Evolutionary conservation across 257 asterid species (phyloP).

Genomic region (Thymus mandschuricus): DNA sequence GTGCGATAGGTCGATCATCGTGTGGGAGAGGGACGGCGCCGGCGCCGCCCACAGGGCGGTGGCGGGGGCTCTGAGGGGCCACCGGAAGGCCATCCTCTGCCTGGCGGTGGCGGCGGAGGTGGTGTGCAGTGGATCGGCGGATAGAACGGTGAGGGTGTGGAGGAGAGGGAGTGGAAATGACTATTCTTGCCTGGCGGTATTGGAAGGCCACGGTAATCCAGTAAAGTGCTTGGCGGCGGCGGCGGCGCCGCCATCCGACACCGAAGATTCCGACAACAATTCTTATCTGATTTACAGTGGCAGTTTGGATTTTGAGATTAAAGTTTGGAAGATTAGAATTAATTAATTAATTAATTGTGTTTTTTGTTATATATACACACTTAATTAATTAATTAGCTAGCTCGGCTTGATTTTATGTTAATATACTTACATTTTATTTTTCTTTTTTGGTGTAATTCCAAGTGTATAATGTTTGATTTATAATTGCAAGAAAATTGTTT

Average conservation of each 20-base stretch:
- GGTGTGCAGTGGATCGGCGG: conserved; percentile 80
- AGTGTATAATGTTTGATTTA: too few relatives aligned
- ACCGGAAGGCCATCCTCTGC: conserved; percentile 66
- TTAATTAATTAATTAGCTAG: too few relatives aligned
- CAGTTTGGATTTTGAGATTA: conserved; percentile 72
- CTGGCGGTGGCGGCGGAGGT: conserved; percentile 57
- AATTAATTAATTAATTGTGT: conserved; percentile 16
- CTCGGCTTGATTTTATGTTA: too few relatives aligned
- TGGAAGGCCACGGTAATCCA: conserved; percentile 76
- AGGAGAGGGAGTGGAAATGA: conserved; percentile 52
- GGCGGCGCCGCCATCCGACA: conserved; percentile 26
- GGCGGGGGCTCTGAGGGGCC: conserved; percentile 77
- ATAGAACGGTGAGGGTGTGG: conserved; percentile 71
- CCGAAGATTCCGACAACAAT: conserved; percentile 14
- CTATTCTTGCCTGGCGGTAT: conserved; percentile 60
- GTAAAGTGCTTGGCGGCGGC: conserved; percentile 82
- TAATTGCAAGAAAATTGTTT: too few relatives aligned
- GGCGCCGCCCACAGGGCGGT: conserved; percentile 56
- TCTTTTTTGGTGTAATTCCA: not conserved
- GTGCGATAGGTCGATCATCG: conserved; percentile 72
- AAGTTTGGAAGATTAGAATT: conserved; percentile 56
- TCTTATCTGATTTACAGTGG: conserved; percentile 66
- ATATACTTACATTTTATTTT: not conserved
- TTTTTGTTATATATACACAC: too few relatives aligned
- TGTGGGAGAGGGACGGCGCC: conserved; percentile 60